phyloP scores from a whole-genome alignment of 495 filamentous ascomycete species.

The Penicillium canariense region DNA sequence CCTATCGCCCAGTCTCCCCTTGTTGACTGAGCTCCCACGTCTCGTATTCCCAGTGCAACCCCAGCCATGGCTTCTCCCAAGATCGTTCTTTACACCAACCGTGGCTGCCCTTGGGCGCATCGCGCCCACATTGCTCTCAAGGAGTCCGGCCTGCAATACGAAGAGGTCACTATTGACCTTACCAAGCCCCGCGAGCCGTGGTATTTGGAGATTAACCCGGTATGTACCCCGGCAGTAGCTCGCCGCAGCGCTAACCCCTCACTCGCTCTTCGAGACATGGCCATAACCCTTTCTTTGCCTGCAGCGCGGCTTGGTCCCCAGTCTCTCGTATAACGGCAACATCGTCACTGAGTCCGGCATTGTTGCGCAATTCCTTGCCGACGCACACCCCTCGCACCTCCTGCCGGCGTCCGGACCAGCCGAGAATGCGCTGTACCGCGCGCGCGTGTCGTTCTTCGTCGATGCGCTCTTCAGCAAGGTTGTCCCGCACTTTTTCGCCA shows the following conservation, averaged over 20 bases:
- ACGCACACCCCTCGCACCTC: slow-evolving; percentile 51
- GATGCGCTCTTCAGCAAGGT: slow-evolving; percentile 71
- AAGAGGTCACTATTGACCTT: slow-evolving; percentile 81
- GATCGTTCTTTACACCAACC: slow-evolving; percentile 72
- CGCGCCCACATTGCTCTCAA: slow-evolving; percentile 75
- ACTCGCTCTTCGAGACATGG: background rate
- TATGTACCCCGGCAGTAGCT: slow-evolving; percentile 22
- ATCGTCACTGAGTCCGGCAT: slow-evolving; percentile 75
- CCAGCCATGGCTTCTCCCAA: slow-evolving; percentile 40
- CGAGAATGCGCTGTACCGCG: slow-evolving; percentile 57
- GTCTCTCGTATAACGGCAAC: slow-evolving; percentile 64
- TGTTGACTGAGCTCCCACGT: background rate
- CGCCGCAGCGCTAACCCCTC: background rate
- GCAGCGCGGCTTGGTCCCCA: slow-evolving; percentile 73
- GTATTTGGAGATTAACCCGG: slow-evolving; percentile 83
- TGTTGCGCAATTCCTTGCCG: slow-evolving; percentile 72
- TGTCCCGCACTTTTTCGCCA: slow-evolving; percentile 40
- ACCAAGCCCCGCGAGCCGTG: slow-evolving; percentile 69
- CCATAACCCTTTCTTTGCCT: background rate
- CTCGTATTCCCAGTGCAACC: background rate
- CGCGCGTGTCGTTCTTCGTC: slow-evolving; percentile 70
- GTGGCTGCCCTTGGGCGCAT: slow-evolving; percentile 76
- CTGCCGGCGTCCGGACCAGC: slow-evolving; percentile 35
- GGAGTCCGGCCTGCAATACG: slow-evolving; percentile 69
- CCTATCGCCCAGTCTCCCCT: background rate